phyloP scores from a whole-genome alignment of 495 filamentous ascomycete genomes.

The Hyaloscypha finlandica region DNA sequence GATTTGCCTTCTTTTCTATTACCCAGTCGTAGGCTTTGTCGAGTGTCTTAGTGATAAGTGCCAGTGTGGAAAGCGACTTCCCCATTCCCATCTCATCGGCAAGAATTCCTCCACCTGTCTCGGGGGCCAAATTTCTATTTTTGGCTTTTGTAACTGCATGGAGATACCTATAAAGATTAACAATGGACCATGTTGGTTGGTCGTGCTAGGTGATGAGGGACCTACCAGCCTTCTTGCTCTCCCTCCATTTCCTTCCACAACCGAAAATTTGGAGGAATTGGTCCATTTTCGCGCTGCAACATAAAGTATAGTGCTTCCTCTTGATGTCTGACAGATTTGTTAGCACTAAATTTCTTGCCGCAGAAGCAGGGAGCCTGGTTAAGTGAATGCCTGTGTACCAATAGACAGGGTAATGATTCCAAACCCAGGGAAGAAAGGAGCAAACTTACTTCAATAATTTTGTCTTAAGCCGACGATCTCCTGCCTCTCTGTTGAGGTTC shows the following conservation, averaged over 20 bases:
- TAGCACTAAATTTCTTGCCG: neutral
- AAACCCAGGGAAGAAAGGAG: neutral
- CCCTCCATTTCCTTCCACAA: constrained; percentile 30
- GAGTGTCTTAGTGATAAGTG: constrained; percentile 57
- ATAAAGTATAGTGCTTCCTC: constrained; percentile 39
- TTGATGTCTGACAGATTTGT: constrained; percentile 36
- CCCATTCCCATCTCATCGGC: constrained; percentile 94
- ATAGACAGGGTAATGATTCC: constrained; percentile 27
- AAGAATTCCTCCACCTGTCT: constrained; percentile 67
- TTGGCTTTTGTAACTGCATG: constrained; percentile 14
- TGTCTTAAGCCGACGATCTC: constrained; percentile 31
- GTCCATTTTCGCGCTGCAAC: constrained; percentile 37
- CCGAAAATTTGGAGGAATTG: constrained; percentile 32
- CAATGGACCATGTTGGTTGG: neutral
- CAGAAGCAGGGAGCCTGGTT: neutral
- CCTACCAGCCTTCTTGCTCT: constrained; percentile 13
- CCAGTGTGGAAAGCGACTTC: constrained; percentile 88
- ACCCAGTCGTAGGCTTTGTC: constrained; percentile 6
- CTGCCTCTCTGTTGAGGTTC: constrained; percentile 27
- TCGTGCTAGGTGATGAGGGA: neutral
- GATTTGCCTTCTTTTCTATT: constrained; percentile 1
- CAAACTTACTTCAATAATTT: constrained; percentile 33
- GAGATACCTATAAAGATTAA: constrained; percentile 10
- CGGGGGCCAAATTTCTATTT: neutral
- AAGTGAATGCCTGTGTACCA: neutral